Evolutionary conservation across 2,329 filamentous ascomycete genomes (phyloP), one percentile per base, ranked within the genome.

Genomic region (Diaporthe sp.): DNA sequence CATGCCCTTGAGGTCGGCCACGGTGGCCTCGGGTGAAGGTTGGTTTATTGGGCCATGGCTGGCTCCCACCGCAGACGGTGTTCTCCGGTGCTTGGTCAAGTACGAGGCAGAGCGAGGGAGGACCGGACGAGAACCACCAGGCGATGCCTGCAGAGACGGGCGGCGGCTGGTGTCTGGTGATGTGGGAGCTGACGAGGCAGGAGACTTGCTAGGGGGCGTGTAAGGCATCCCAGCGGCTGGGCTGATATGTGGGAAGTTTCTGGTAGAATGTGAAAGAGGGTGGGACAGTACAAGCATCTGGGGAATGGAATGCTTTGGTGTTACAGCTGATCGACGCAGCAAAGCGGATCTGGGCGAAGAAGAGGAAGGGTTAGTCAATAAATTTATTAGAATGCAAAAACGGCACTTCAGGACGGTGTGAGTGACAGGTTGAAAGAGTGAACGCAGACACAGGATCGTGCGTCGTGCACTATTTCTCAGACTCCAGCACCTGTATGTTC

Each of bases 191-290:
- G 91, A 92, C 77, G 89, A 87, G 79, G 91, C 87, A 81, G 91
- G 91, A 77, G 91, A 92, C 82, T 91, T 90, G 80, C 92, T 91
- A 78, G 94, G 94, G 77, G 94, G 94, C 85, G 94, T 97, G 88
- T 97, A 97, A 91, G 94, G 94, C 94, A 97, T 97, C 89, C 87
- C 83, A 83, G 80, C 73, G 79, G 79, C 81, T 78, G 79, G 77
- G 80, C 74, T 78, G 77, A 77, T 77, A 79, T 28, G 12, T 55
- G 65, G 65, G 65, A 53, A 55, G 8, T 28, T 28, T 55, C 34
- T 37, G 55, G 28, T 31, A 25, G 31, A 46, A 28, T 51, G 42
- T 6, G 22, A 44, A 13, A 55, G 44, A 53, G 55, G 69, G 34
- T 44, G 55, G 39, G 39, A 58, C 58, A 58, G 67, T 46, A 70